Evolutionary conservation across 2,329 filamentous ascomycete genomes (phyloP).

Genomic region (Ascochyta clinopodiicola): DNA sequence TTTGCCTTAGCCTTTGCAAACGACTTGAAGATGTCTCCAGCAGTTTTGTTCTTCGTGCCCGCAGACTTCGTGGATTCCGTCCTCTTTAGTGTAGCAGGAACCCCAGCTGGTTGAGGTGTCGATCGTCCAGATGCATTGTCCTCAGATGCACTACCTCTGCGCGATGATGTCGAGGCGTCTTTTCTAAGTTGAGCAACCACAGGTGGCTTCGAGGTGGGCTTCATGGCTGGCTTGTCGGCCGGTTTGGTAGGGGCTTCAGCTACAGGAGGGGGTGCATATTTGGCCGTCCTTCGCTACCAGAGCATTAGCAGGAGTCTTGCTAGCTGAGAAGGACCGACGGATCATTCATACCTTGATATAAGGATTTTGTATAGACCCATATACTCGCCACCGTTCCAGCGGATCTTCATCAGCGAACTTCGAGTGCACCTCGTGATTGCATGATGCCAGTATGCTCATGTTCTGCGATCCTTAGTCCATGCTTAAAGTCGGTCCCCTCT

Average conservation of each 20-base stretch:
- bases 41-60: conserved; percentile 66
- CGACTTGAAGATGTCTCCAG: conserved; percentile 72
- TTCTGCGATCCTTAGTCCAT: conserved; percentile 55
- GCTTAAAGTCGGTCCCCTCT: conserved; percentile 42
- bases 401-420: conserved; percentile 66
- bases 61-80: conserved; percentile 48
- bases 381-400: conserved; percentile 64
- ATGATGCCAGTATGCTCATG: conserved; percentile 73
- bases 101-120: conserved; percentile 36
- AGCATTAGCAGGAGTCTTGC: conserved; percentile 20
- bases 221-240: conserved; percentile 22
- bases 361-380: conserved; percentile 78
- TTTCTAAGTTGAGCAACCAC: conserved; percentile 27
- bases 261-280: conserved; percentile 44
- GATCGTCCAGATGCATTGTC: conserved; percentile 46
- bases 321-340: neutral
- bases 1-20: conserved; percentile 75
- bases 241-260: conserved; percentile 24
- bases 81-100: conserved; percentile 39
- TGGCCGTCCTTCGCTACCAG: conserved; percentile 53
- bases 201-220: conserved; percentile 29
- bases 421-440: conserved; percentile 67
- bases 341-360: conserved; percentile 61
- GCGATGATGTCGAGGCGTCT: conserved; percentile 24
- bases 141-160: conserved; percentile 37